These are phyloP conservation scores for Cryptococcus hybrid DNA, from an alignment of 1,284 basidiomycete genomes.

Conservation along the genomic window DNA sequence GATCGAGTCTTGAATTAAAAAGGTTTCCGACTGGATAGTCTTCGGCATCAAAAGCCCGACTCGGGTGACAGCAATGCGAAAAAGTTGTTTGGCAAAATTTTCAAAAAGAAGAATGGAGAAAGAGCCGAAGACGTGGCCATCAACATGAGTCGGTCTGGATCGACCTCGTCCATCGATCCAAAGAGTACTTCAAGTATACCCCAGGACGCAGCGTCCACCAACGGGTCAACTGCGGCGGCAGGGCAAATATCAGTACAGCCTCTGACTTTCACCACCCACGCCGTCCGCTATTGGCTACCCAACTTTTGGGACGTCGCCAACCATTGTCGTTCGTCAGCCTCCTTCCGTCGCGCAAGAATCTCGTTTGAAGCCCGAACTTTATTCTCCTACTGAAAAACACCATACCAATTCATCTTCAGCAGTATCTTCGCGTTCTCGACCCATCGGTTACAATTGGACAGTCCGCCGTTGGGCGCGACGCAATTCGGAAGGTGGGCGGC, in stretches of 20 bases:
- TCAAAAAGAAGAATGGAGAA: constrained; percentile 57
- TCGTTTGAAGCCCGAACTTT: too few species aligned
- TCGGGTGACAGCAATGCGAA: constrained; percentile 45
- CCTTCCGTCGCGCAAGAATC: too few species aligned
- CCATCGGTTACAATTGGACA: constrained; percentile 69
- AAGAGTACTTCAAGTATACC: background rate
- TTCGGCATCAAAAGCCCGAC: too few species aligned
- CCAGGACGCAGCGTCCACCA: background rate
- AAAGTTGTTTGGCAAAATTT: constrained; percentile 70
- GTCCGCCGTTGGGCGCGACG: constrained; percentile 74
- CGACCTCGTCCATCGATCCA: constrained; percentile 5
- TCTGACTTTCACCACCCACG: background rate
- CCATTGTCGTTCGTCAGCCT: constrained; percentile 23
- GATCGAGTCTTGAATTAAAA: too few species aligned
- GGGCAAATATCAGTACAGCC: too few species aligned
- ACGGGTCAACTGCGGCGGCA: background rate
- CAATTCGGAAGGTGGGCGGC: constrained; percentile 41
- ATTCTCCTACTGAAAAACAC: too few species aligned
- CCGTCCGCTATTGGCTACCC: constrained; percentile 22
- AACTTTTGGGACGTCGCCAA: constrained; percentile 45
- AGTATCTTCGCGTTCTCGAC: constrained; percentile 17
- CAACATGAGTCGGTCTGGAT: constrained; percentile 13
- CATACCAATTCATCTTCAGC: too few species aligned
- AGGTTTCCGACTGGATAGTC: too few species aligned
- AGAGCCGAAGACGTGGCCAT: constrained; percentile 1